Evolutionary conservation across 1,139 yeast genomes (phyloP).

Genomic region (Diutina scorzettiae): DNA sequence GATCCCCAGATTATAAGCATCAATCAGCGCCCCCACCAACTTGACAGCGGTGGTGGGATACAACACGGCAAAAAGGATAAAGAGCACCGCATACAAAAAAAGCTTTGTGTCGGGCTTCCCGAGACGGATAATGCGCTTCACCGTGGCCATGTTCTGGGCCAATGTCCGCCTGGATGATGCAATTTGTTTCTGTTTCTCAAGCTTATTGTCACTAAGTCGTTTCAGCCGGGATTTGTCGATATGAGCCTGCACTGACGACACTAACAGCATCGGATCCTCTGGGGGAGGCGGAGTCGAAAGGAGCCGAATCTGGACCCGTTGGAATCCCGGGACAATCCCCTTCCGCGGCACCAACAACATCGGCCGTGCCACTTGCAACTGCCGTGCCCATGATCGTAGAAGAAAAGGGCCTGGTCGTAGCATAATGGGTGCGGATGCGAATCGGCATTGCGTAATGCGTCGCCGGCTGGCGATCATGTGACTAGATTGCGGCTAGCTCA

Average conservation of each 20-base stretch:
- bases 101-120: conserved; percentile 31
- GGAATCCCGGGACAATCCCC: no score
- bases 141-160: conserved; percentile 24
- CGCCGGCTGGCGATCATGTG: not conserved
- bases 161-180: conserved; percentile 17
- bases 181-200: conserved; percentile 21
- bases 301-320: no score
- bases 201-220: conserved; percentile 18
- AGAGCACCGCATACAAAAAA: conserved; percentile 28
- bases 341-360: no score
- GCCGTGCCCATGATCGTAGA: no score
- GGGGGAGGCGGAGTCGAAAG: no score
- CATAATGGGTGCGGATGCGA: no score
- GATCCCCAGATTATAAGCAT: conserved; percentile 27
- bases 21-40: conserved; percentile 36
- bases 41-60: conserved; percentile 36
- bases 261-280: not conserved
- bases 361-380: no score
- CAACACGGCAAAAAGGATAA: conserved; percentile 33
- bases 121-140: conserved; percentile 24
- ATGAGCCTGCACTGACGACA: conserved; percentile 7
- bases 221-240: conserved; percentile 7
- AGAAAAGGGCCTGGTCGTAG: no score
- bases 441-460: not conserved
- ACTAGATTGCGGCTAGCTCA: not conserved